phyloP scores from a whole-genome alignment of 441 rosid species.

The Heliophila coronopifolia region DNA sequence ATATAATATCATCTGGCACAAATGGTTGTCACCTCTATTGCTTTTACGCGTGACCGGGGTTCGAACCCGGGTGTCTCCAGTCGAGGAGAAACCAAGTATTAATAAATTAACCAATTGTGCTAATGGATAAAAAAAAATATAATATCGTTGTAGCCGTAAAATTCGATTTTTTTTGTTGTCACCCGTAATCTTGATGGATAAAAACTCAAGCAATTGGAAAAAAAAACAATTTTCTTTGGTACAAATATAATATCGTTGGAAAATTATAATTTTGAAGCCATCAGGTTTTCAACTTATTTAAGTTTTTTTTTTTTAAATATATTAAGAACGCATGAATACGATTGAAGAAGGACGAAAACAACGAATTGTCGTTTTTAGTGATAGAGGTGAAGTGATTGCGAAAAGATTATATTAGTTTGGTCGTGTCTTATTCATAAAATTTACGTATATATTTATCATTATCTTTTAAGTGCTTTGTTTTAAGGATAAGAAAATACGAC shows the following conservation, averaged over 20 bases:
- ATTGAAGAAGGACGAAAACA: not conserved
- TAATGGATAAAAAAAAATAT: no score
- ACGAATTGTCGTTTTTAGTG: slow-evolving; percentile 7
- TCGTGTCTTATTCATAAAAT: slow-evolving; percentile 23
- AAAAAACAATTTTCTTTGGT: no score
- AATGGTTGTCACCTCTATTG: no score
- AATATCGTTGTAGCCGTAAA: no score
- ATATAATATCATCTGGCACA: no score
- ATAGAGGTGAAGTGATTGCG: slow-evolving; percentile 19
- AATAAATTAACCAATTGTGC: no score
- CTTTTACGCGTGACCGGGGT: no score
- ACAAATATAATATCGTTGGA: not conserved
- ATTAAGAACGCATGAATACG: not conserved
- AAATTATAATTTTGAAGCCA: not conserved
- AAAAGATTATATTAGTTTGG: not conserved
- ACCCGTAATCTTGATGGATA: not conserved
- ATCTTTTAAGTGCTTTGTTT: slow-evolving; percentile 14
- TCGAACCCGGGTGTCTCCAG: no score
- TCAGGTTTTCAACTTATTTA: slow-evolving; percentile 8
- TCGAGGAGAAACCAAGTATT: no score
- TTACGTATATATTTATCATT: slow-evolving; percentile 15
- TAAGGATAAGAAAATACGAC: slow-evolving; percentile 23
- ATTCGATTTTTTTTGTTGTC: no score
- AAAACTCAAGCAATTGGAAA: not conserved
- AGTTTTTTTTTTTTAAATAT: not conserved